phyloP scores from a whole-genome alignment of 2,329 filamentous ascomycete genomes.

The Cercospora berteroae region DNA sequence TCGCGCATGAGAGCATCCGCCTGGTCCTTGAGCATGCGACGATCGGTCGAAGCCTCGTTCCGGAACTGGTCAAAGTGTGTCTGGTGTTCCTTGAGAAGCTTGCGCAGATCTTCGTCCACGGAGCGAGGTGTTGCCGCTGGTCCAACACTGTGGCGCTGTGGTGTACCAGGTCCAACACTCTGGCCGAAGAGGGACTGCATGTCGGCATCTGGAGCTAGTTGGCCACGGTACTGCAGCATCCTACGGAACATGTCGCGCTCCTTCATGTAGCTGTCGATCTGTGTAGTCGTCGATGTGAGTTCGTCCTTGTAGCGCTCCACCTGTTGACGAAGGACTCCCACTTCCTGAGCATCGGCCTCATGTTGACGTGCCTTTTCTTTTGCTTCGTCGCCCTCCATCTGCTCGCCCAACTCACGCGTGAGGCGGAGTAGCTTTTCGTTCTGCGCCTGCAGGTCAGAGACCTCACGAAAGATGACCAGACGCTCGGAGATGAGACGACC shows the following conservation, averaged over 20 bases:
- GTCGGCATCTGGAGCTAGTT: slow-evolving; percentile 59
- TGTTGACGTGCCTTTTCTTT: slow-evolving; percentile 57
- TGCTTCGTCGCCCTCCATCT: slow-evolving; percentile 89
- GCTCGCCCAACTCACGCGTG: slow-evolving; percentile 78
- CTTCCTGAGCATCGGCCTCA: slow-evolving; percentile 59
- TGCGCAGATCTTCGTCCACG: slow-evolving; percentile 66
- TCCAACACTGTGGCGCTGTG: slow-evolving; percentile 41
- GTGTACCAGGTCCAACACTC: slow-evolving; percentile 56
- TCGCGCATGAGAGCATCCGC: slow-evolving; percentile 77
- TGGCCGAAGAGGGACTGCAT: slow-evolving; percentile 69
- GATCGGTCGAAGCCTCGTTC: slow-evolving; percentile 78
- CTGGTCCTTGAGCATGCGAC: slow-evolving; percentile 79
- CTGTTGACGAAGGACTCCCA: slow-evolving; percentile 70
- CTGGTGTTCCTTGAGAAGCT: slow-evolving; percentile 82
- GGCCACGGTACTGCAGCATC: slow-evolving; percentile 76
- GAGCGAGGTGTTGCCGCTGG: slow-evolving; percentile 50
- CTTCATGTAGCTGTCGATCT: slow-evolving; percentile 88
- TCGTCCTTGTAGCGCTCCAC: slow-evolving; percentile 81
- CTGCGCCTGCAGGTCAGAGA: slow-evolving; percentile 80
- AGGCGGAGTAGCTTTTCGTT: slow-evolving; percentile 81
- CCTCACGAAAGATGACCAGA: slow-evolving; percentile 83
- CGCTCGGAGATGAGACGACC: slow-evolving; percentile 86
- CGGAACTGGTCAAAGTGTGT: slow-evolving; percentile 86
- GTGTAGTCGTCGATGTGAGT: slow-evolving; percentile 73
- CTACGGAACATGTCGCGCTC: slow-evolving; percentile 97